Conservation (phyloP, 2,329 filamentous ascomycete species). For the Sarocladiaceae sp. region DNA sequence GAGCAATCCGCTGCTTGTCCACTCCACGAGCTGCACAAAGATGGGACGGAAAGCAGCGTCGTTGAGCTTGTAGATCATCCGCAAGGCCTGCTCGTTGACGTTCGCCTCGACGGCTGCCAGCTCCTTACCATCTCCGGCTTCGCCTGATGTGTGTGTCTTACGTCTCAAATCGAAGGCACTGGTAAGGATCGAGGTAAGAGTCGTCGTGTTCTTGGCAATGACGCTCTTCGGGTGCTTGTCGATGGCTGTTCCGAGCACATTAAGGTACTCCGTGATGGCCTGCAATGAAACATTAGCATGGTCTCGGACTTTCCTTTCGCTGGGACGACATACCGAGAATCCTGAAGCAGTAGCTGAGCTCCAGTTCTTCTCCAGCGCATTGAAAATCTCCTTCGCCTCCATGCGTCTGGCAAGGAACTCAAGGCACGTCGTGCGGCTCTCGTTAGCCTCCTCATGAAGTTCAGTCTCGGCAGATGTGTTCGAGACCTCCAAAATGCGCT, state of each 20-base stretch:
- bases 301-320: background rate
- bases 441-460: slow-evolving; percentile 55
- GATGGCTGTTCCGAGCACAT: slow-evolving; percentile 63
- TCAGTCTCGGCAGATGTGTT: slow-evolving; percentile 61
- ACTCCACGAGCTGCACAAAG: slow-evolving; percentile 80
- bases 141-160: slow-evolving; percentile 41
- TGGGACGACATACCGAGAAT: slow-evolving; percentile 45
- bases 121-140: slow-evolving; percentile 36
- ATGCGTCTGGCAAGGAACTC: slow-evolving; percentile 70
- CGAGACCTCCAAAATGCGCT: slow-evolving; percentile 64
- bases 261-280: slow-evolving; percentile 63
- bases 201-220: slow-evolving; percentile 67
- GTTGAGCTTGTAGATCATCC: slow-evolving; percentile 95
- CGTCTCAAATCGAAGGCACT: slow-evolving; percentile 60
- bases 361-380: slow-evolving; percentile 69
- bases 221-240: slow-evolving; percentile 71
- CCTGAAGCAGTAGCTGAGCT: slow-evolving; percentile 54
- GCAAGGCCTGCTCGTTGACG: slow-evolving; percentile 66
- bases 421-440: slow-evolving; percentile 62
- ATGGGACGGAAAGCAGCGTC: slow-evolving; percentile 89
- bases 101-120: slow-evolving; percentile 56
- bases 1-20: slow-evolving; percentile 57
- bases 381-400: slow-evolving; percentile 69
- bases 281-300: slow-evolving; percentile 20
- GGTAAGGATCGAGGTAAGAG: slow-evolving; percentile 61